phyloP scores from a whole-genome alignment of 352 stramenopile species.

The Peronospora farinosa region DNA sequence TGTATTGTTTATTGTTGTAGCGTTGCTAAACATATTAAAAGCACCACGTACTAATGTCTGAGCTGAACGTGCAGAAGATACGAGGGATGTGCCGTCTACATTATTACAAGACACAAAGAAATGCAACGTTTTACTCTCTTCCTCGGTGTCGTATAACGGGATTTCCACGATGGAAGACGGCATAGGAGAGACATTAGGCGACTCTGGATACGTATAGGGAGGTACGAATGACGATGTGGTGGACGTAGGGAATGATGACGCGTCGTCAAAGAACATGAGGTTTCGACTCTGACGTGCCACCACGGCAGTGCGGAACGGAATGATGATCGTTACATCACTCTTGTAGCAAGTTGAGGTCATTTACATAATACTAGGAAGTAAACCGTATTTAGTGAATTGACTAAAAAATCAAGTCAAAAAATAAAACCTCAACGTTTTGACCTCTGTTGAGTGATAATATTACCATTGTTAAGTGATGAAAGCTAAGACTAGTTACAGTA shows the following conservation, averaged over 20 bases:
- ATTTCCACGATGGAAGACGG: conserved; percentile 9
- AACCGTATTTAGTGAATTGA: no score
- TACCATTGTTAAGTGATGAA: no score
- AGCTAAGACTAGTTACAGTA: no score
- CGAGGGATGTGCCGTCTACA: conserved; percentile 50
- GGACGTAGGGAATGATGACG: conserved; percentile 14
- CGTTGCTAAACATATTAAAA: conserved; percentile 56
- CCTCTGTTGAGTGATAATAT: no score
- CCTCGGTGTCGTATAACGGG: neutral
- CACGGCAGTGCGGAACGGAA: conserved; percentile 13
- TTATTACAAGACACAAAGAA: conserved; percentile 68
- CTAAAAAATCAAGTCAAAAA: no score
- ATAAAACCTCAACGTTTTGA: no score
- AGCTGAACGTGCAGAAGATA: conserved; percentile 45
- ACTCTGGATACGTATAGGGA: conserved; percentile 6
- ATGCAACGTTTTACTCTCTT: conserved; percentile 30
- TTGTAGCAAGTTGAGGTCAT: neutral
- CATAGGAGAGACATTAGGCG: neutral
- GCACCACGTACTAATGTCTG: conserved; percentile 73
- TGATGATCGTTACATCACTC: neutral
- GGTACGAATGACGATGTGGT: conserved; percentile 2
- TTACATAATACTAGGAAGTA: neutral
- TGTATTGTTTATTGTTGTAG: conserved; percentile 23
- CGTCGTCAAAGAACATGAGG: conserved; percentile 46
- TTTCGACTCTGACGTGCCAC: conserved; percentile 27